phyloP scores from a whole-genome alignment of 2,329 filamentous ascomycete species.

The Ampelomyces quisqualis region DNA sequence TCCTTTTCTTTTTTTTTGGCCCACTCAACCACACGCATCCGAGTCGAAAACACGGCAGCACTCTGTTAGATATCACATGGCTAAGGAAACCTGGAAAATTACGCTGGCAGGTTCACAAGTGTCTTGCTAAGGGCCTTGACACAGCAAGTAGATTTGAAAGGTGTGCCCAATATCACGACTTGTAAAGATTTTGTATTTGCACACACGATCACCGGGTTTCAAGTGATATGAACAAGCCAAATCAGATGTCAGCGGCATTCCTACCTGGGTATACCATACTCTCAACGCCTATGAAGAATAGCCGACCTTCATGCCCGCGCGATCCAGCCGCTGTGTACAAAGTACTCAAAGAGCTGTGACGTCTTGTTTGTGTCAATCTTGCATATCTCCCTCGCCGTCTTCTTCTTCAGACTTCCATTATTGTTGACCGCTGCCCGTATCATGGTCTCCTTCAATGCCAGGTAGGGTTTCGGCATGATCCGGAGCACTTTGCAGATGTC shows the following conservation, averaged over 20 bases:
- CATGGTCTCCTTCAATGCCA: conserved; percentile 92
- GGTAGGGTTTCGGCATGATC: conserved; percentile 89
- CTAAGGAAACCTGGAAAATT: not conserved
- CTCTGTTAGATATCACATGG: no score
- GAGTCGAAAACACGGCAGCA: no score
- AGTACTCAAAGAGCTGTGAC: conserved; percentile 87
- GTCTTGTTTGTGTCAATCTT: conserved; percentile 82
- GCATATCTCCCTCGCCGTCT: conserved; percentile 84
- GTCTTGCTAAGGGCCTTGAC: no score
- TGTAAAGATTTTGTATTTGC: no score
- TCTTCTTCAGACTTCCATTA: conserved; percentile 88
- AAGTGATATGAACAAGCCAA: not conserved
- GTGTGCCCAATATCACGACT: no score
- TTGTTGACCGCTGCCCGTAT: conserved; percentile 86
- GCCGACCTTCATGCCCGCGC: conserved; percentile 65
- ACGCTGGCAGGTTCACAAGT: no score
- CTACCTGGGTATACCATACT: conserved; percentile 24
- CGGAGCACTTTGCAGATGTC: conserved; percentile 83
- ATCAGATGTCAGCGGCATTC: conserved; percentile 2
- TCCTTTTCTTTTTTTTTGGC: no score
- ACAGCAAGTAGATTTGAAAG: no score
- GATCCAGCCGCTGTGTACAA: conserved; percentile 90
- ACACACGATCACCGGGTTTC: no score
- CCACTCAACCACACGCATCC: no score
- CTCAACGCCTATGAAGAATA: conserved; percentile 14